A percentile compares a stretch with the other conserved stretches of the same genome.
Conservation (phyloP, 805 yeast species). For the Maudiozyma saulgeensis region DNA sequence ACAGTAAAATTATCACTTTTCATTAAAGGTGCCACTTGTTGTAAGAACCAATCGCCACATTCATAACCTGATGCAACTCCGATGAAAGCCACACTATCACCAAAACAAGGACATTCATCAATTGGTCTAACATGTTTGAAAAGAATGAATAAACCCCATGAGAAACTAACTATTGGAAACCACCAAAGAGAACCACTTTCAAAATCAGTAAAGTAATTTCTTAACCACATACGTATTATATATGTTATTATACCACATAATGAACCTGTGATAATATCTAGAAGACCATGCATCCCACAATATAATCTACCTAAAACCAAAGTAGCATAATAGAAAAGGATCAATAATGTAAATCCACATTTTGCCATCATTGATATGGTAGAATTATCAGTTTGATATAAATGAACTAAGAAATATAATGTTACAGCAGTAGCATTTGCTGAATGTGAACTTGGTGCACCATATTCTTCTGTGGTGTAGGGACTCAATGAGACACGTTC, state of each 20-base stretch:
- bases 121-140: constrained; percentile 75
- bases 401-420: constrained; percentile 34
- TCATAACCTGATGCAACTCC: constrained; percentile 82
- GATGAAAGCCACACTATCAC: constrained; percentile 86
- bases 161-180: constrained; percentile 32
- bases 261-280: constrained; percentile 64
- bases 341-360: constrained; percentile 12
- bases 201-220: constrained; percentile 34
- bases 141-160: constrained; percentile 41
- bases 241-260: constrained; percentile 50
- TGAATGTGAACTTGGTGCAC: constrained; percentile 88
- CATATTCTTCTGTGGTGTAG: constrained; percentile 87
- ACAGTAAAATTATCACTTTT: constrained; percentile 5
- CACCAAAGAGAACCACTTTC: constrained; percentile 19
- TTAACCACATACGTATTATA: constrained; percentile 35
- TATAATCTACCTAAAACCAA: constrained; percentile 75
- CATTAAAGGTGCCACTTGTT: constrained; percentile 14
- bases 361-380: constrained; percentile 1
- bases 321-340: constrained; percentile 46
- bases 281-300: constrained; percentile 96
- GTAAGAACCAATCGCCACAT: constrained; percentile 44
- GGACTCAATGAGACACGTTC: constrained; percentile 81
- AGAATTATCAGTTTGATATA: constrained; percentile 4
- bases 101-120: constrained; percentile 96
- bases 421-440: constrained; percentile 88